Conservation (phyloP, 495 filamentous ascomycete genomes). For the Penicillium argentinense region DNA sequence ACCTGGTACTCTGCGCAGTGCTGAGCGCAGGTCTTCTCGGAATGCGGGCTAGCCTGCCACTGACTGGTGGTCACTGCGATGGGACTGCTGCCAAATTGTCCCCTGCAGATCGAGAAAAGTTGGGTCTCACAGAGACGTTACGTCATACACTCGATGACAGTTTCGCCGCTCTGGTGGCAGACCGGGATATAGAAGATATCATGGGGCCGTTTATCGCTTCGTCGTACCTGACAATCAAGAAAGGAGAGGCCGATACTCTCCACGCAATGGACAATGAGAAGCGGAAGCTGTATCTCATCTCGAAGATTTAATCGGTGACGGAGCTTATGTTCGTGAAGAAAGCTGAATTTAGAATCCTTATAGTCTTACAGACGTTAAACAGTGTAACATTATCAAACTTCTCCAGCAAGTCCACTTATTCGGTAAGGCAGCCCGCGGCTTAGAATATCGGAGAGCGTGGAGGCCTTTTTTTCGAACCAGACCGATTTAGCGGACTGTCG, state of each 20-base stretch:
- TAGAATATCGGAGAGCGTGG: too few species aligned
- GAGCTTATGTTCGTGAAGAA: too few species aligned
- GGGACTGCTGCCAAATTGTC: slow-evolving; percentile 53
- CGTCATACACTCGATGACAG: neutral
- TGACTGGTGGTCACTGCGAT: slow-evolving; percentile 50
- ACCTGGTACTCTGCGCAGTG: slow-evolving; percentile 62
- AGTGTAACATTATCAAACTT: too few species aligned
- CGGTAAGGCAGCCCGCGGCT: too few species aligned
- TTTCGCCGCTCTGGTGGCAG: neutral
- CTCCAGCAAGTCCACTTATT: too few species aligned
- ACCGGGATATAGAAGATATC: neutral
- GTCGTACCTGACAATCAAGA: neutral
- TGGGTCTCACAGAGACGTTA: neutral
- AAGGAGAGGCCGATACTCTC: neutral
- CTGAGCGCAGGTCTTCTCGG: slow-evolving; percentile 60
- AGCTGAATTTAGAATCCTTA: too few species aligned
- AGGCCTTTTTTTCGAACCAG: too few species aligned
- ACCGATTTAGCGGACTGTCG: too few species aligned
- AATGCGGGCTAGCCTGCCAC: slow-evolving; percentile 34
- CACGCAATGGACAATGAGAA: neutral
- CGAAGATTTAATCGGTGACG: too few species aligned
- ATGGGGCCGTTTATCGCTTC: neutral
- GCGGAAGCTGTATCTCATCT: neutral
- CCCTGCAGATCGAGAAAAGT: slow-evolving; percentile 39
- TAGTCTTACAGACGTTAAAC: too few species aligned